phyloP scores from a whole-genome alignment of 2,329 filamentous ascomycete species.

The Sporothrix sp. region DNA sequence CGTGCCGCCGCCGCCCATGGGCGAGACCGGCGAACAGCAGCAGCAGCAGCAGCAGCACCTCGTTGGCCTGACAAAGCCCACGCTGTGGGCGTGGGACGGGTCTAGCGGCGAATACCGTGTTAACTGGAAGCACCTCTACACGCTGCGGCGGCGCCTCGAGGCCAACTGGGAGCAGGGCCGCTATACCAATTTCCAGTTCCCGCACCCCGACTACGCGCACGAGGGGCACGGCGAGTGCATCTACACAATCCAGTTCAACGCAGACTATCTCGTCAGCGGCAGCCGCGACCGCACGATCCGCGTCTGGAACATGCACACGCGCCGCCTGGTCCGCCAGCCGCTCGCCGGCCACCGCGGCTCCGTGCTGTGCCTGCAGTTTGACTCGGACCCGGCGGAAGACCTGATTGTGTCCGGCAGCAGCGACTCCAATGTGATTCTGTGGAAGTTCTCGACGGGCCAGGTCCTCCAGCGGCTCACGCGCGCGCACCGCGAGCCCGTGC shows the following conservation, averaged over 20 bases:
- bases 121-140: slow-evolving; percentile 91
- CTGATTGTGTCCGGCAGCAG: slow-evolving; percentile 93
- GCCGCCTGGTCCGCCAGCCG: slow-evolving; percentile 64
- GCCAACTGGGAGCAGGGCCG: slow-evolving; percentile 82
- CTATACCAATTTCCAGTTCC: slow-evolving; percentile 80
- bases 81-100: slow-evolving; percentile 42
- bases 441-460: slow-evolving; percentile 86
- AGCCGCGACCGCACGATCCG: slow-evolving; percentile 82
- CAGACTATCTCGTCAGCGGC: slow-evolving; percentile 81
- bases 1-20: slow-evolving; percentile 12
- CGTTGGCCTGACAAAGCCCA: slow-evolving; percentile 31
- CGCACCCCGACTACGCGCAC: slow-evolving; percentile 66
- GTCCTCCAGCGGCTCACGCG: slow-evolving; percentile 64
- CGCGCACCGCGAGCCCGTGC: slow-evolving; percentile 81
- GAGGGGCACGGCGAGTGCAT: slow-evolving; percentile 90
- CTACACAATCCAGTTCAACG: slow-evolving; percentile 84
- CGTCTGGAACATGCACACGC: slow-evolving; percentile 80
- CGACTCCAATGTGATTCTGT: slow-evolving; percentile 81
- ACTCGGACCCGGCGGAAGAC: slow-evolving; percentile 77
- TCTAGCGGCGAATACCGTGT: slow-evolving; percentile 48
- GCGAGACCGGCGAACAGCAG: neutral
- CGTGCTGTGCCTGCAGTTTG: slow-evolving; percentile 90
- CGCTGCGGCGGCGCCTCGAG: slow-evolving; percentile 74
- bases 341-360: slow-evolving; percentile 72
- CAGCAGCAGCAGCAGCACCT: neutral